phyloP scores from a whole-genome alignment of 2,329 filamentous ascomycete species.

The Sporothrix brasiliensis region DNA sequence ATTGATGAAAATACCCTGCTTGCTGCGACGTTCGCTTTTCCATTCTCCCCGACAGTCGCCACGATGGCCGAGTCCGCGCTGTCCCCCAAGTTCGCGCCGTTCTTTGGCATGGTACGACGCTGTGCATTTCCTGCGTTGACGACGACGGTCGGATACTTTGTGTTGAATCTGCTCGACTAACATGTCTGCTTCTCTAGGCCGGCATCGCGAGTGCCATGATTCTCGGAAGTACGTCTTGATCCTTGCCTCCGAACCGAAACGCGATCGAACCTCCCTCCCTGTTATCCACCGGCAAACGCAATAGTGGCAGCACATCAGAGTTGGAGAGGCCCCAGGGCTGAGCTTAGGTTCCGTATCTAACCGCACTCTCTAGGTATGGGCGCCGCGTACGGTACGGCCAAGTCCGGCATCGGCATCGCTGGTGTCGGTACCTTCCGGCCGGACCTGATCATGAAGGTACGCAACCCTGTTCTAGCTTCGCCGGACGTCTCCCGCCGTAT shows the following conservation, averaged over 20 bases:
- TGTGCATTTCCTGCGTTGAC: background rate
- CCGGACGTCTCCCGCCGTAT: background rate
- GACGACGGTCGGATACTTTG: background rate
- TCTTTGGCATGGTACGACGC: constrained; percentile 78
- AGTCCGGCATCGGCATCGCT: constrained; percentile 84
- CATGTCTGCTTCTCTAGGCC: constrained; percentile 52
- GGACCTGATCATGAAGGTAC: constrained; percentile 88
- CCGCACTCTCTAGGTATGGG: constrained; percentile 57
- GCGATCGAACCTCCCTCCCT: background rate
- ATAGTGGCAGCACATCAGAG: background rate
- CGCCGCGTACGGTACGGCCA: constrained; percentile 84
- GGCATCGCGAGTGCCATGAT: constrained; percentile 82
- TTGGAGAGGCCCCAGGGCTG: background rate
- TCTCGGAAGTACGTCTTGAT: constrained; percentile 68
- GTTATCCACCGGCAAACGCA: constrained; percentile 36
- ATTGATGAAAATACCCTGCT: background rate
- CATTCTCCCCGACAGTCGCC: constrained; percentile 4
- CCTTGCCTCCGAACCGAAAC: constrained; percentile 33
- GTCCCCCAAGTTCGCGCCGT: constrained; percentile 80
- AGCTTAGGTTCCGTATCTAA: background rate
- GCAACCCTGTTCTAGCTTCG: constrained; percentile 27
- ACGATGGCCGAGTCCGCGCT: constrained; percentile 58
- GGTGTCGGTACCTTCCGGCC: constrained; percentile 83
- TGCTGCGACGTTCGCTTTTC: background rate
- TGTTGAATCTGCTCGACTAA: constrained; percentile 3